phyloP scores from a whole-genome alignment of 345 rosid species.

The Salix dunnii region DNA sequence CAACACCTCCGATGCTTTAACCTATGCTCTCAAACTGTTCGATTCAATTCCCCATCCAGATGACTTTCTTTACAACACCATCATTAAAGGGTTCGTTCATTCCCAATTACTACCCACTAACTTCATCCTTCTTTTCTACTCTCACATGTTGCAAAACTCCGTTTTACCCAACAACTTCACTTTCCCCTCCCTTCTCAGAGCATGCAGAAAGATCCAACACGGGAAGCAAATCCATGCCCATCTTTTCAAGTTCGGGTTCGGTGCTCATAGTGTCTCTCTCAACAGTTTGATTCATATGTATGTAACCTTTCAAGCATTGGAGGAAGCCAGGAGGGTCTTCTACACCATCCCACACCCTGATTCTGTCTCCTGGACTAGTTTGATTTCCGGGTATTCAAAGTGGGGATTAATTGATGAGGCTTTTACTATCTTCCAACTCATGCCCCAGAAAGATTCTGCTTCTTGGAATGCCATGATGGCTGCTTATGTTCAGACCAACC shows the following conservation, averaged over 20 bases:
- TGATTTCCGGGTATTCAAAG: constrained; percentile 44
- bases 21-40: constrained; percentile 37
- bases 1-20: constrained; percentile 17
- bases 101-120: constrained; percentile 8
- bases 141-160: constrained; percentile 27
- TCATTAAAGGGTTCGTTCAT: constrained; percentile 29
- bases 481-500: constrained; percentile 39
- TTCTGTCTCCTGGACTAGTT: constrained; percentile 40
- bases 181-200: constrained; percentile 39
- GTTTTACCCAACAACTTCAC: constrained; percentile 36
- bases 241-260: constrained; percentile 39
- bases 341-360: constrained; percentile 20
- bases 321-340: constrained; percentile 40
- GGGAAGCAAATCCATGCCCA: constrained; percentile 47
- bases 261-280: constrained; percentile 19
- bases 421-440: constrained; percentile 31
- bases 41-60: constrained; percentile 37
- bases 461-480: constrained; percentile 52
- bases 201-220: constrained; percentile 26
- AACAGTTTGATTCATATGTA: constrained; percentile 51
- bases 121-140: constrained; percentile 29
- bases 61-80: constrained; percentile 37
- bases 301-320: constrained; percentile 23
- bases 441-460: constrained; percentile 41
- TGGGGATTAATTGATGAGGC: constrained; percentile 45